Base-by-base conservation (phyloP, 805 yeast species). In the Priceomyces haplophilus region DNA sequence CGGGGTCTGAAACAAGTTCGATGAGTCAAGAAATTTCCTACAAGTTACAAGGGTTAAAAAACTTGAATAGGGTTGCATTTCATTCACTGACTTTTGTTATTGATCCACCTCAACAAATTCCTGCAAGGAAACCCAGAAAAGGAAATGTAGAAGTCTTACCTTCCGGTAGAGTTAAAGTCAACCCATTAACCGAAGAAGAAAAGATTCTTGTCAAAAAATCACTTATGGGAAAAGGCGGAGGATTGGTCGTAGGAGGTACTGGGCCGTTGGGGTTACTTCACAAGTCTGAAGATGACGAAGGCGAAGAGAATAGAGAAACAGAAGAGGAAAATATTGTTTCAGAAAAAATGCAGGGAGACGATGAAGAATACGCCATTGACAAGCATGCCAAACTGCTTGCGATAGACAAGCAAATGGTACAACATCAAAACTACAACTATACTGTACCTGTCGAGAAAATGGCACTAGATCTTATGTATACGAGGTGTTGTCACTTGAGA, bases 401-500 rank as follows among this genome's bases (percentile, higher is more conserved):
- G 1, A 64, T 65, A 11, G 71, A 65, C 31, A 66, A 64, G 44
- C 71, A 69, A 13, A 58, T 64, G 62, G 43, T 56, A 5, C 34
- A 46, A 15, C 53, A 45, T 38, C 46, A 48, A 19, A 40, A 43
- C 11, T 42, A 47, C 16, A 50, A 51, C 3, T 68, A 67, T 48
- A 51, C 61, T 11, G 57, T 52, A 0, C 74, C 74, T 1, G 61
- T 67, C 10, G 56, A 67, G 46, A 69, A 68, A 42, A 70, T 70
- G 75, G 74, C 75, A 1, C 75, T 85, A 41, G 96, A 88, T 53
- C 75, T 80, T 36, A 72, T 91, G 55, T 90, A 90, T 63, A 87
- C 97, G 0, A 72, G 97, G 46, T 90, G 97, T 61, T 90, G 97
- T 59, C 97, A 90, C 61, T 68, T 90, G 43, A 72, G 97, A 42